Base-by-base conservation (phyloP, 805 yeast species). In the Danielia oregonensis region DNA sequence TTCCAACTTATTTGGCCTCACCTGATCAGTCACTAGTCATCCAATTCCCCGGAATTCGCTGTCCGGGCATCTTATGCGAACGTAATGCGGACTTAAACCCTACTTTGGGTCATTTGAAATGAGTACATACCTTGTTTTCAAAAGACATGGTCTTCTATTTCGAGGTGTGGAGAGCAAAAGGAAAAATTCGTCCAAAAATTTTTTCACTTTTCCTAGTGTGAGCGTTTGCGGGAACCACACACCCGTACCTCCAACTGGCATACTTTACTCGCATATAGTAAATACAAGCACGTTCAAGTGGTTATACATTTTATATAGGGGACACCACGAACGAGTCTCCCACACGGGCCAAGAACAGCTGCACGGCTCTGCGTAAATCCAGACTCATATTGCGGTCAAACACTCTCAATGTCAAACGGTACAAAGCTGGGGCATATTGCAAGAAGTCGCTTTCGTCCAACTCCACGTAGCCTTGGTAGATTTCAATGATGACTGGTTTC, bases 401-500 rank as follows among this genome's bases (percentile, higher is more conserved):
- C 30, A 83, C 65, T 35, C 65, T 65, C 52, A 83, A 59, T 21
- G 81, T 77, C 32, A 78, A 62, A 22, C 67, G 70, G 57, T 82
- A 84, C 64, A 82, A 73, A 13, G 57, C 66, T 0, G 86, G 78
- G 47, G 84, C 72, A 49, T 76, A 68, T 33, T 57, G 57, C 23
- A 55, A 55, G 55, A 86, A 87, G 56, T 87, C 95, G 1, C 64
- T 75, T 32, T 79, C 85, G 48, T 83, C 85, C 45, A 93, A 72
- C 51, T 80, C 85, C 30, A 78, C 76, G 51, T 81, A 82, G 3
- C 95, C 96, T 55, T 84, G 88, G 43, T 82, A 65, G 16, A 93
- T 83, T 55, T 85, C 95, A 22, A 86, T 82, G 25, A 91, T 87
- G 13, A 93, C 97, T 0, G 97, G 97, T 49, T 84, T 73, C 94